Base-by-base conservation (phyloP, 768 basidiomycete genomes). In the Tricholoma saponaceum region DNA sequence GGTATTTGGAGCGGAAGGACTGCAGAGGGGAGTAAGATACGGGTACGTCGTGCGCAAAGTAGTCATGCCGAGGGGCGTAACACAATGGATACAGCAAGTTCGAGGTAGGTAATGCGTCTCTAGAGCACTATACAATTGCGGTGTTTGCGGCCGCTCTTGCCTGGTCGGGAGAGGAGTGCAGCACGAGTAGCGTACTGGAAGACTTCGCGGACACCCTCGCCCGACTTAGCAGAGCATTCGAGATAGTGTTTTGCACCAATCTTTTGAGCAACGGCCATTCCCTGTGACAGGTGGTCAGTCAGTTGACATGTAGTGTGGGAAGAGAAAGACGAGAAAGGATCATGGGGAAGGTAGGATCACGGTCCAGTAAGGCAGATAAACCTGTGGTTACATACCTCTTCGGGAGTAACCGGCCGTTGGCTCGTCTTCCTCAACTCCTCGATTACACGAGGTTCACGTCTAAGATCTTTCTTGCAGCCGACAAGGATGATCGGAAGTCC, bases 381-480 rank as follows among this genome's bases (percentile, higher is more conserved):
- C 30, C 23, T 26, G 18, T 52, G 32, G 49, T 7, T 41, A 73
- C 78, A 32, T 51, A 90, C 94, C 85, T 96, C 93, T 74, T 95
- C 91, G 52, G 90, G 87, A 32, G 92, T 90, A 32, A 99, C 95
- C 51, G 96, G 95, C 71, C 92, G 80, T 79, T 98, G 96, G 70
- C 84, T 90, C 58, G 92, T 95, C 85, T 92, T 92, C 71, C 90
- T 83, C 61, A 99, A 84, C 76, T 96, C 94, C 59, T 97, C 94
- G 54, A 96, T 90, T 51, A 95, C 94, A 70, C 93, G 85, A 30
- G 85, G 83, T 76, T 99, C 96, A 67, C 91, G 87, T 73, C 96
- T 81, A 60, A 99, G 84, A 76, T 99, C 97, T 83, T 95, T 98
- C 87, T 98, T 98, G 84, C 93, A 97, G 14, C 93, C 97, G 62